Evolutionary conservation across 805 yeast genomes (phyloP).

Genomic region (Citeromyces matritensis): DNA sequence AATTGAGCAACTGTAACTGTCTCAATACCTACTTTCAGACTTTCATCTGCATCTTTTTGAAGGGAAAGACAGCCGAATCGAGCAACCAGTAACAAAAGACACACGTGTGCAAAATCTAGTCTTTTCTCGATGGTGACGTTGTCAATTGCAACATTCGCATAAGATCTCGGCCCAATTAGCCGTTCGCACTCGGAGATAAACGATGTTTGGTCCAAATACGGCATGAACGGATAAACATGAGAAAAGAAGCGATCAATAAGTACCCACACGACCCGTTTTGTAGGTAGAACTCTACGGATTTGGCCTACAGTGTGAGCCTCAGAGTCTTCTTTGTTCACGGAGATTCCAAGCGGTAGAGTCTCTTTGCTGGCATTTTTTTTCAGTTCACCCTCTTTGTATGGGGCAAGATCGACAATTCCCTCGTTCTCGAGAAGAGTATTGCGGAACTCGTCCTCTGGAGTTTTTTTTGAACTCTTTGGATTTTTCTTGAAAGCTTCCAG

Average conservation of each 20-base stretch:
- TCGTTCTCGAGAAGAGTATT: constrained; percentile 18
- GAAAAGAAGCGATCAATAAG: constrained; percentile 25
- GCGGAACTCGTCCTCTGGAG: constrained; percentile 13
- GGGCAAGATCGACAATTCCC: constrained; percentile 21
- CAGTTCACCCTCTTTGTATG: constrained; percentile 5
- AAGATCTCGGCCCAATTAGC: constrained; percentile 20
- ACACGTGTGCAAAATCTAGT: constrained; percentile 31
- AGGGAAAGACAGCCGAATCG: constrained; percentile 26
- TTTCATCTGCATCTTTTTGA: constrained; percentile 12
- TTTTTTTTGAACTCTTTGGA: constrained; percentile 2
- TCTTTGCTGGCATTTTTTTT: constrained; percentile 5
- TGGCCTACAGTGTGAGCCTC: constrained; percentile 10
- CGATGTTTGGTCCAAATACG: constrained; percentile 24
- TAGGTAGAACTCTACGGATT: constrained; percentile 25
- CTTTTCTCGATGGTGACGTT: constrained; percentile 20
- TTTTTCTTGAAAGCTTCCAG: constrained; percentile 6
- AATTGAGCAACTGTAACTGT: constrained; percentile 32
- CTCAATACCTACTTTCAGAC: constrained; percentile 20
- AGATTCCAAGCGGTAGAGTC: constrained; percentile 5
- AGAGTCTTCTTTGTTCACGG: constrained; percentile 5
- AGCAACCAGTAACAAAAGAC: constrained; percentile 26
- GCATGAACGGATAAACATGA: constrained; percentile 29
- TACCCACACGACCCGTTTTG: constrained; percentile 26
- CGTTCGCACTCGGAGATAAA: constrained; percentile 16
- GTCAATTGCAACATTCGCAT: constrained; percentile 16